Evolutionary conservation across 192 early-diverging fungal species (phyloP).

Genomic region (Backusella tuberculispora): DNA sequence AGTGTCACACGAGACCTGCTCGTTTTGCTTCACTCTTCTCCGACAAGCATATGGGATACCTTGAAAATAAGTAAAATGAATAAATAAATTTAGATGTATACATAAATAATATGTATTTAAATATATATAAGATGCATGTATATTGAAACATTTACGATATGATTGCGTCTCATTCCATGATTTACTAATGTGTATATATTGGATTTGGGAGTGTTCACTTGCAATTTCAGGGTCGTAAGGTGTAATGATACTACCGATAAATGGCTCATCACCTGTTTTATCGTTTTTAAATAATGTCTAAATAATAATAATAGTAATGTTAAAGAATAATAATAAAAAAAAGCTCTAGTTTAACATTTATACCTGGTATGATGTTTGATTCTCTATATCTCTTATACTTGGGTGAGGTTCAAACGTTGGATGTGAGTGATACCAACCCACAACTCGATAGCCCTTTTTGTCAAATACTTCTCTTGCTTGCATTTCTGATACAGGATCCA

Average conservation of each 20-base stretch:
- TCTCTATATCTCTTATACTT: slow-evolving; percentile 89
- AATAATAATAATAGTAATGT: neutral
- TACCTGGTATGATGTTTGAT: slow-evolving; percentile 86
- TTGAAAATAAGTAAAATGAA: slow-evolving; percentile 28
- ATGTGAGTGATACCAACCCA: slow-evolving; percentile 98
- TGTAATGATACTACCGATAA: slow-evolving; percentile 87
- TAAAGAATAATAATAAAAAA: slow-evolving; percentile 1
- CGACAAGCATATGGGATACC: slow-evolving; percentile 60
- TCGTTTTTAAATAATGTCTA: slow-evolving; percentile 66
- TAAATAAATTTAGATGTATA: too few species aligned
- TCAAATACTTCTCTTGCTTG: slow-evolving; percentile 79
- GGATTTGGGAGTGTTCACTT: slow-evolving; percentile 59
- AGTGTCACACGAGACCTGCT: slow-evolving; percentile 51
- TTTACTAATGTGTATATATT: slow-evolving; percentile 63
- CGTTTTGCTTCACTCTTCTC: slow-evolving; percentile 48
- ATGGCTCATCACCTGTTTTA: slow-evolving; percentile 74
- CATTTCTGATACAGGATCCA: slow-evolving; percentile 89
- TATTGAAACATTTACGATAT: slow-evolving; percentile 53
- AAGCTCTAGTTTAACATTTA: neutral
- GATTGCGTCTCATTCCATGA: slow-evolving; percentile 50
- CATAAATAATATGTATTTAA: neutral
- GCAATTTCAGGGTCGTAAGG: slow-evolving; percentile 70
- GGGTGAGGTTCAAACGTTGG: slow-evolving; percentile 92
- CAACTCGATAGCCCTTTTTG: slow-evolving; percentile 61
- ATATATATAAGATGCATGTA: neutral